These are phyloP conservation scores for Melaleuca alternifolia DNA, from an alignment of 345 rosid genomes.

Conservation along the genomic window DNA sequence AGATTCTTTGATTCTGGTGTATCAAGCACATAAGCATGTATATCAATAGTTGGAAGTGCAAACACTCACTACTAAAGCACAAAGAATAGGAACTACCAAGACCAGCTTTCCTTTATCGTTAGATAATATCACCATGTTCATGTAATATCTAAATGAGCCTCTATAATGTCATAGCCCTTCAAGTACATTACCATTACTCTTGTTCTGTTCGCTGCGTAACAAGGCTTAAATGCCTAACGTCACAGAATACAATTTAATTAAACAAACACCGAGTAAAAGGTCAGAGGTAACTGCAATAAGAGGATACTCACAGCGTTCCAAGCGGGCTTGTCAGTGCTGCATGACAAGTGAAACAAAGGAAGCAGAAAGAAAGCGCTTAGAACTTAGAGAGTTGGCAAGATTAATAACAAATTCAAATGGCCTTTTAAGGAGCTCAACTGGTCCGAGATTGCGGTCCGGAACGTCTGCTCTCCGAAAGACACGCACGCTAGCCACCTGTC, in stretches of 20 bases:
- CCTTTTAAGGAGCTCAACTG: conserved; percentile 26
- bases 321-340: conserved; percentile 72
- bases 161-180: neutral
- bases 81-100: neutral
- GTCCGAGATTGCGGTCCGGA: conserved; percentile 61
- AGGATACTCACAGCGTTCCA: conserved; percentile 76
- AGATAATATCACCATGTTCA: neutral
- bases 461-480: conserved; percentile 85
- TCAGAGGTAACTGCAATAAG: neutral
- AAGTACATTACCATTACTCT: neutral
- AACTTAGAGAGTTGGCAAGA: neutral
- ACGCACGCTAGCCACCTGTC: conserved; percentile 91
- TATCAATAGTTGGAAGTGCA: neutral
- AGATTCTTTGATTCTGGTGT: neutral
- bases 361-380: neutral
- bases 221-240: neutral
- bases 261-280: neutral
- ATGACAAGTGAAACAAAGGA: conserved; percentile 13
- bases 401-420: neutral
- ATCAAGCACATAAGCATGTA: neutral
- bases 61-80: neutral
- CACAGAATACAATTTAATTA: neutral
- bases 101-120: neutral
- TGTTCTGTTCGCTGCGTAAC: neutral
- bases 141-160: neutral